Percentiles rank a stretch among this genome's conserved stretches.
Conservation (phyloP, 1,139 yeast genomes). For the Saccharomyces hybrid region DNA sequence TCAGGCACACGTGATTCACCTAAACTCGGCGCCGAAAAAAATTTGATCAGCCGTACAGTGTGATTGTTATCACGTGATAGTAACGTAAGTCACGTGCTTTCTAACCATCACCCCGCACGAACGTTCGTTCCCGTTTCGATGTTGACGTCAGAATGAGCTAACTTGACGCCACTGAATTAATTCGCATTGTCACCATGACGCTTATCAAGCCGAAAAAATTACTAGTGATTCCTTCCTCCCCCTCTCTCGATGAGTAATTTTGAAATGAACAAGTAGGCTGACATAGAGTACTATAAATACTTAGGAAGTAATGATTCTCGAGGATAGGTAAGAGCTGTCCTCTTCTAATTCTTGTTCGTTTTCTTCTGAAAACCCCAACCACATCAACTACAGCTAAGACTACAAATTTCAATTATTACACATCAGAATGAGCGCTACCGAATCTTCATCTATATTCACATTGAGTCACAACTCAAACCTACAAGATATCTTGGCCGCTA, state of each 20-base stretch:
- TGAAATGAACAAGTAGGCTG: background rate
- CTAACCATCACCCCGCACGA: background rate
- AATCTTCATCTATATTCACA: slow-evolving; percentile 41
- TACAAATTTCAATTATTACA: slow-evolving; percentile 1
- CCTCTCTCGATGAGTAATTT: background rate
- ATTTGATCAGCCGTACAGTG: background rate
- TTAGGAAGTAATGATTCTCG: background rate
- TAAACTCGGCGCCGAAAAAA: background rate
- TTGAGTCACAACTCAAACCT: slow-evolving; percentile 50
- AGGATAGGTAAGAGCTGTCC: background rate
- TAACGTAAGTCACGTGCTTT: background rate
- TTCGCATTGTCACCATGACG: background rate
- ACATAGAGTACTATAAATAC: background rate
- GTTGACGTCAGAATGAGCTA: background rate
- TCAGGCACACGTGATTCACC: background rate
- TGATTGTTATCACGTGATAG: background rate
- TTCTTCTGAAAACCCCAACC: background rate
- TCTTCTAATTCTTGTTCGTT: background rate
- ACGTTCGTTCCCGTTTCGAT: background rate
- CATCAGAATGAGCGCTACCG: slow-evolving; percentile 7
- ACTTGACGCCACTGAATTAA: background rate
- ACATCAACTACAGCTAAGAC: background rate
- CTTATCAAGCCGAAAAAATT: background rate
- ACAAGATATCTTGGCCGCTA: slow-evolving; percentile 60
- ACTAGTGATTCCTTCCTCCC: background rate